Evolutionary conservation across 1,284 basidiomycete species (phyloP).

Genomic region (Microbotryum scabiosae): DNA sequence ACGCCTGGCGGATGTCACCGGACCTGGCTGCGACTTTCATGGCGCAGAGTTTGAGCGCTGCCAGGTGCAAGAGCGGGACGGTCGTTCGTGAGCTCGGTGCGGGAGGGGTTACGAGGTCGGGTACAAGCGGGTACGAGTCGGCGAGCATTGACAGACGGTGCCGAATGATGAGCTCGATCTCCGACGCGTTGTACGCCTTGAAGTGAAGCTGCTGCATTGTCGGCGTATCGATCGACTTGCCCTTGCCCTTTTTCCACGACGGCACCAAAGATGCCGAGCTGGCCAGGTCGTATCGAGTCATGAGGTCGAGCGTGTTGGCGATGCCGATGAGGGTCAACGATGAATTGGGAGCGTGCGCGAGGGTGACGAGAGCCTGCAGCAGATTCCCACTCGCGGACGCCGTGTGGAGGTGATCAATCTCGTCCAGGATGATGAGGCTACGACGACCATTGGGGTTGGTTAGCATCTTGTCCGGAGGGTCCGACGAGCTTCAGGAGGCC

Average conservation of each 20-base stretch:
- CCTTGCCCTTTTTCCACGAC: slow-evolving; percentile 37
- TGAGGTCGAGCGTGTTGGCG: slow-evolving; percentile 37
- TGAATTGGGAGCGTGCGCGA: slow-evolving; percentile 30
- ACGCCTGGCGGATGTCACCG: slow-evolving; percentile 42
- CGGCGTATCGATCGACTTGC: slow-evolving; percentile 37
- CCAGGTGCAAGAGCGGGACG: slow-evolving; percentile 37
- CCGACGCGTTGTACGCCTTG: slow-evolving; percentile 39
- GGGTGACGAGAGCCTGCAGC: slow-evolving; percentile 40
- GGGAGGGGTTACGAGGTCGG: neutral
- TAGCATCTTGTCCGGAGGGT: neutral
- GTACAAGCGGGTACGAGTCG: slow-evolving; percentile 29
- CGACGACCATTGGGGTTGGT: neutral
- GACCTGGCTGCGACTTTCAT: slow-evolving; percentile 41
- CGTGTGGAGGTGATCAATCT: slow-evolving; percentile 42
- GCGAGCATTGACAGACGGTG: slow-evolving; percentile 37
- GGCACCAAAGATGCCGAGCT: slow-evolving; percentile 16
- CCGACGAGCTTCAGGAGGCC: slow-evolving; percentile 2
- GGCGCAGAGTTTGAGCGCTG: slow-evolving; percentile 41
- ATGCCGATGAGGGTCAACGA: slow-evolving; percentile 36
- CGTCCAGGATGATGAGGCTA: slow-evolving; percentile 43
- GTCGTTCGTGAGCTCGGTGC: neutral
- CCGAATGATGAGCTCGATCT: slow-evolving; percentile 39
- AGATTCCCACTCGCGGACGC: slow-evolving; percentile 32
- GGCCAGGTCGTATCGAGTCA: slow-evolving; percentile 25
- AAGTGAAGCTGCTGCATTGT: slow-evolving; percentile 40